Percentiles rank a stretch among this genome's conserved stretches.
These are phyloP conservation scores for Polytrichum commune DNA, from an alignment of 225 moss, liverwort and hornwort species.

Conservation along the genomic window DNA sequence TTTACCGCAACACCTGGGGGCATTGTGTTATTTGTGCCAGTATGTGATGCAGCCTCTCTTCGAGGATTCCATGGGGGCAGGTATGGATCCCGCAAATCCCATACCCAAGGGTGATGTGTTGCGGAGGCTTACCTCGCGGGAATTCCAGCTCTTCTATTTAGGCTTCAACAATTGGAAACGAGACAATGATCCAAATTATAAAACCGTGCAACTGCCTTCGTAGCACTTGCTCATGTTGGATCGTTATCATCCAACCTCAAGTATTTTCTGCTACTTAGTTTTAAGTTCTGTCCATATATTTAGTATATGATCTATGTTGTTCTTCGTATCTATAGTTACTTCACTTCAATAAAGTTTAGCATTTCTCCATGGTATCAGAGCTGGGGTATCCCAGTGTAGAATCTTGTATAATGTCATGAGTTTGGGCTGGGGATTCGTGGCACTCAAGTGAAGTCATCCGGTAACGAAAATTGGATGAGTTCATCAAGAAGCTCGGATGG, in stretches of 20 bases:
- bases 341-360: not conserved
- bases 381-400: not conserved
- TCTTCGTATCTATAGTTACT: not conserved
- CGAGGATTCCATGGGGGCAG: not conserved
- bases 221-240: conserved; percentile 1
- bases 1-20: not conserved
- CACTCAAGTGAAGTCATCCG: too few species aligned
- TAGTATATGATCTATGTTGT: not conserved
- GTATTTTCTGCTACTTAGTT: not conserved
- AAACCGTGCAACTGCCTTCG: not conserved
- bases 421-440: too few species aligned
- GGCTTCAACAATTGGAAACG: not conserved
- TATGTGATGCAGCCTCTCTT: conserved; percentile 4
- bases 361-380: not conserved
- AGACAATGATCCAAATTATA: not conserved
- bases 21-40: conserved; percentile 4
- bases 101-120: conserved; percentile 1
- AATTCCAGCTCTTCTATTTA: not conserved
- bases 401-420: too few species aligned
- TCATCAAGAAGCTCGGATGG: too few species aligned
- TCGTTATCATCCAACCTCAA: not conserved
- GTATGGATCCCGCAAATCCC: not conserved
- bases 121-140: conserved; percentile 3
- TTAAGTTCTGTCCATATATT: not conserved
- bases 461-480: too few species aligned